phyloP scores from a whole-genome alignment of 1,284 basidiomycete species.

The Ganoderma sinense region DNA sequence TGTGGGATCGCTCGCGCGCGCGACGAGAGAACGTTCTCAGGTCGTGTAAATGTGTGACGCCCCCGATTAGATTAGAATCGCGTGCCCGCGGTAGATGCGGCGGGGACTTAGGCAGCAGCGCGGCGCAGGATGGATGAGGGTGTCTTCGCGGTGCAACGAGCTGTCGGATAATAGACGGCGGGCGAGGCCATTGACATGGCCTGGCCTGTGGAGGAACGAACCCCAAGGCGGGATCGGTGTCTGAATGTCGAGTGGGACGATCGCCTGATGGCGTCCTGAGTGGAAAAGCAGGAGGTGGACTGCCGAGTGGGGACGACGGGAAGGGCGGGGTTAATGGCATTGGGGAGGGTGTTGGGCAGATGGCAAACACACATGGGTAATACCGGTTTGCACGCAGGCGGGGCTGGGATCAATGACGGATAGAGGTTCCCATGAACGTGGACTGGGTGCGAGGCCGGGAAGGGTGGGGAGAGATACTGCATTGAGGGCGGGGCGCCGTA shows the following conservation, averaged over 20 bases:
- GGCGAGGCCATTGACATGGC: constrained; percentile 7
- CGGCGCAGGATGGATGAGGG: constrained; percentile 4
- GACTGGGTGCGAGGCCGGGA: constrained; percentile 25
- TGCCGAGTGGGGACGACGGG: constrained; percentile 18
- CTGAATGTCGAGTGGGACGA: constrained; percentile 28
- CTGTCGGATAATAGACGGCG: constrained; percentile 3
- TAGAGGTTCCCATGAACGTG: constrained; percentile 34
- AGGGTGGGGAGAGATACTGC: constrained; percentile 7
- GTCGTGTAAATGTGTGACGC: background rate
- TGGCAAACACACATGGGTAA: background rate
- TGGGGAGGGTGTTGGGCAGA: constrained; percentile 12
- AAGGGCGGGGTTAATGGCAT: constrained; percentile 7
- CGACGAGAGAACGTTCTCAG: constrained; percentile 15
- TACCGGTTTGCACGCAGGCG: background rate
- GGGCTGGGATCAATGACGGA: constrained; percentile 13
- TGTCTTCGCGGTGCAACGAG: constrained; percentile 21
- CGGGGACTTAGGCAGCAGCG: constrained; percentile 14
- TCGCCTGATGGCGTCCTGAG: constrained; percentile 12
- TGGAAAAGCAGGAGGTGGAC: constrained; percentile 7
- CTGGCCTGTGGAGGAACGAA: constrained; percentile 27
- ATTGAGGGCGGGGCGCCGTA: constrained; percentile 36
- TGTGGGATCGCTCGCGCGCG: constrained; percentile 25
- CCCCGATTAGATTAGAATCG: constrained; percentile 22
- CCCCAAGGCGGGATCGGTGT: constrained; percentile 28
- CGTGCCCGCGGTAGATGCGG: background rate